Conservation (phyloP, 192 early-diverging fungal species). For the Helicostylum pulchrum region DNA sequence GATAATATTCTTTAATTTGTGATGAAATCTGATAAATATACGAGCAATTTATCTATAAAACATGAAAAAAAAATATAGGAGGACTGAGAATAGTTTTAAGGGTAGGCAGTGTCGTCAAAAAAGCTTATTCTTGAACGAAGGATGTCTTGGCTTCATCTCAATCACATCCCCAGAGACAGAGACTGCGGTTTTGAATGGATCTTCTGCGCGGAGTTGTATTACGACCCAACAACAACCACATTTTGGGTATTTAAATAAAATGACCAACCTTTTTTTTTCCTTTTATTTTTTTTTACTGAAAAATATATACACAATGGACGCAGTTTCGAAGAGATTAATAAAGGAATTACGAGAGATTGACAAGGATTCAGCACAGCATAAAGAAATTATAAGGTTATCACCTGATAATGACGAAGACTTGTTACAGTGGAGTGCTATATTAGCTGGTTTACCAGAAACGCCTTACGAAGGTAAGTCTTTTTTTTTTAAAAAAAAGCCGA, state of each 20-base stretch:
- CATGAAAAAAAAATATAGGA: too few species aligned
- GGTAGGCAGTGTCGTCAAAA: too few species aligned
- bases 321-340: constrained; percentile 54
- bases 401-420: constrained; percentile 69
- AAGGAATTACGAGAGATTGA: constrained; percentile 60
- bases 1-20: too few species aligned
- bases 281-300: background rate
- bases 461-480: constrained; percentile 61
- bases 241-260: too few species aligned
- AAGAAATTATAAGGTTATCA: constrained; percentile 55
- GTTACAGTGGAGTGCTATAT: constrained; percentile 63
- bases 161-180: too few species aligned
- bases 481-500: background rate
- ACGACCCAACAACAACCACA: background rate
- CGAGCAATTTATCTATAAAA: too few species aligned
- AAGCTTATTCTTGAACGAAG: too few species aligned
- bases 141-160: too few species aligned
- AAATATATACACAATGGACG: constrained; percentile 31
- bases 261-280: constrained; percentile 6
- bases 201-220: too few species aligned
- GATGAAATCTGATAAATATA: too few species aligned
- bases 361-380: constrained; percentile 44
- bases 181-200: too few species aligned
- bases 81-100: too few species aligned
- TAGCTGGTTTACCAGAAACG: constrained; percentile 61